Conservation (phyloP, 2,329 filamentous ascomycete species). For the Fusarium phyllophilum region DNA sequence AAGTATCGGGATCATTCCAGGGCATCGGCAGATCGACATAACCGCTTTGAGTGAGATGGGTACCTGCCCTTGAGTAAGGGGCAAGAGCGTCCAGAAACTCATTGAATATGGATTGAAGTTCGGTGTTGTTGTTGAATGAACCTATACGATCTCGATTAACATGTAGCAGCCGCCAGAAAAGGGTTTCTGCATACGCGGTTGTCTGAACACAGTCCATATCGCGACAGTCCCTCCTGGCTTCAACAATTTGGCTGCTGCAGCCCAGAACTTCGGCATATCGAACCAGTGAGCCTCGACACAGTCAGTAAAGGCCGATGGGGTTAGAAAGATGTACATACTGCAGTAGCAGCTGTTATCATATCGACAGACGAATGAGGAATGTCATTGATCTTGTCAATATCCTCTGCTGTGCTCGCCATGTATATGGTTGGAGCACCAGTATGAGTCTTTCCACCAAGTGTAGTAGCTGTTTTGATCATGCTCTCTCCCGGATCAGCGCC, state of each 20-base stretch:
- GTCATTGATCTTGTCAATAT: neutral
- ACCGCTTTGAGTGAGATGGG: neutral
- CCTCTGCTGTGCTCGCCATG: neutral
- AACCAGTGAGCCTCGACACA: neutral
- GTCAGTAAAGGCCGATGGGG: accelerated
- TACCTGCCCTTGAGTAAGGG: neutral
- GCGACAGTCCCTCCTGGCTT: conserved; percentile 6
- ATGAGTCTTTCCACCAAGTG: neutral
- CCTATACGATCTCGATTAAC: accelerated
- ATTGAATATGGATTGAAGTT: neutral
- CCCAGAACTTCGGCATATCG: conserved; percentile 13
- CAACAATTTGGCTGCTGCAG: neutral
- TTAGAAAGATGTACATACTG: accelerated
- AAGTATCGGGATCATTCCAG: neutral
- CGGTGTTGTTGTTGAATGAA: neutral
- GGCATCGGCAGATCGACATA: conserved; percentile 10
- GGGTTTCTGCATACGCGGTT: neutral
- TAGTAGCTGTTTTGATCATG: neutral
- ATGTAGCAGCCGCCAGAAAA: accelerated
- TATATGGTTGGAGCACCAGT: neutral
- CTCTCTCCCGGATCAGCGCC: neutral
- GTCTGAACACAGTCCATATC: conserved; percentile 2
- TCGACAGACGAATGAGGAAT: neutral
- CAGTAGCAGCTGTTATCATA: conserved; percentile 9
- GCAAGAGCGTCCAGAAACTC: neutral